phyloP scores from a whole-genome alignment of 305 asterid genomes.

The Nicotiana rustica region DNA sequence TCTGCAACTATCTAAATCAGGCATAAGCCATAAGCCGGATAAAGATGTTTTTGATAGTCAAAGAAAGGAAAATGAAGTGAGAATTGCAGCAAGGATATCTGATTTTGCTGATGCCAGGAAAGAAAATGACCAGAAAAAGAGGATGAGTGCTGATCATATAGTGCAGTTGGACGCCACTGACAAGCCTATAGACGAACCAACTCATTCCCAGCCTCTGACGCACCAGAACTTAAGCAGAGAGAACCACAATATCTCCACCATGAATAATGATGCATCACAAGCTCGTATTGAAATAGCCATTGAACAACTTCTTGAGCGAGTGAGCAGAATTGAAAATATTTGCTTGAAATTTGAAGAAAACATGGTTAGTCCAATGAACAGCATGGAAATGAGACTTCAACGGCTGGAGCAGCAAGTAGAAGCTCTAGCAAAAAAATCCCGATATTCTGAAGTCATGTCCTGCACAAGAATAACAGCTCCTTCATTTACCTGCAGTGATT shows the following conservation, averaged over 20 bases:
- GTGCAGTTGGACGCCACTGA: constrained; percentile 48
- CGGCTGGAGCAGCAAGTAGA: constrained; percentile 79
- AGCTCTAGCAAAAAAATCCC: constrained; percentile 59
- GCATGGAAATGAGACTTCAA: constrained; percentile 81
- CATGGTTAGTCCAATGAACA: constrained; percentile 81
- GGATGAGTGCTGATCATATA: constrained; percentile 41
- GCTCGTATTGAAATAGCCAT: constrained; percentile 62
- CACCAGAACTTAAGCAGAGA: constrained; percentile 35
- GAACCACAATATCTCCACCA: constrained; percentile 35
- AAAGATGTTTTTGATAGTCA: constrained; percentile 53
- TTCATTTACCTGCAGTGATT: constrained; percentile 66
- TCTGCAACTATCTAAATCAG: constrained; percentile 77
- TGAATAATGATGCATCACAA: constrained; percentile 42
- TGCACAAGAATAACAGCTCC: constrained; percentile 76
- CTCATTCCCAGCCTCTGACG: constrained; percentile 41
- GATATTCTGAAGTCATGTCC: constrained; percentile 49
- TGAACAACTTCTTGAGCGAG: constrained; percentile 77
- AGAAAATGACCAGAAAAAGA: constrained; percentile 37
- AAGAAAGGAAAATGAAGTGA: constrained; percentile 51
- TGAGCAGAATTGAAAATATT: constrained; percentile 78
- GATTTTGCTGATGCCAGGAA: constrained; percentile 32
- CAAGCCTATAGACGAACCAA: constrained; percentile 48
- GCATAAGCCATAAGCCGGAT: constrained; percentile 48
- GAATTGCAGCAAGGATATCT: constrained; percentile 30
- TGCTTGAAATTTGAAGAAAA: constrained; percentile 87